These are phyloP conservation scores for Mycogone perniciosa DNA, from an alignment of 2,329 filamentous ascomycete genomes.

Conservation along the genomic window DNA sequence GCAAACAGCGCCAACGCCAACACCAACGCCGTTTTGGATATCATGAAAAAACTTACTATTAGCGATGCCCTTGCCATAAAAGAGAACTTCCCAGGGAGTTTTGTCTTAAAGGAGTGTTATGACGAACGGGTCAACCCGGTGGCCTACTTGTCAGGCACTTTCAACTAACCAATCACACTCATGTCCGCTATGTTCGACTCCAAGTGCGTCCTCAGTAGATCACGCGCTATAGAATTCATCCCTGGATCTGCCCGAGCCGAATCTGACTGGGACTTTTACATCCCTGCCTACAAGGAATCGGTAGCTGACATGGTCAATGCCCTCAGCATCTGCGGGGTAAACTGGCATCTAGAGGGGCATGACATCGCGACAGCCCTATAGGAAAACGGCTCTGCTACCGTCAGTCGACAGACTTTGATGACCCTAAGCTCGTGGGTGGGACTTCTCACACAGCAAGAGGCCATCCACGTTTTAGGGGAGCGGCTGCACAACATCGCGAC, in stretches of 20 bases:
- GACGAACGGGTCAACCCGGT: conserved; percentile 1
- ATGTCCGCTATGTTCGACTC: conserved; percentile 12
- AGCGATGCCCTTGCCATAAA: conserved; percentile 4
- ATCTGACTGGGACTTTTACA: conserved; percentile 8
- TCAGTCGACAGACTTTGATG: background rate
- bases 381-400: background rate
- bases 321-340: conserved; percentile 8
- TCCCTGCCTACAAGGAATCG: conserved; percentile 11
- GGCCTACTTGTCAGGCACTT: conserved; percentile 6
- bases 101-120: conserved; percentile 2
- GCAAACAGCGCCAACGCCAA: too few relatives aligned
- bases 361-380: background rate
- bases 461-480: background rate
- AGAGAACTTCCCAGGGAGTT: conserved; percentile 1
- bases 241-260: conserved; percentile 1
- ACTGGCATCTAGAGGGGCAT: conserved; percentile 2
- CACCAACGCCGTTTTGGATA: background rate
- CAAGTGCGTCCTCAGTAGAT: conserved; percentile 7
- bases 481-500: background rate
- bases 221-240: conserved; percentile 10
- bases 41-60: conserved; percentile 13
- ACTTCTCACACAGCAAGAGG: background rate
- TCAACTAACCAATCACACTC: conserved; percentile 11
- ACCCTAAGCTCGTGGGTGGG: background rate
- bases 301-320: conserved; percentile 12